Base-by-base conservation (phyloP, 257 asterid species). In the Hygrophila difformis region DNA sequence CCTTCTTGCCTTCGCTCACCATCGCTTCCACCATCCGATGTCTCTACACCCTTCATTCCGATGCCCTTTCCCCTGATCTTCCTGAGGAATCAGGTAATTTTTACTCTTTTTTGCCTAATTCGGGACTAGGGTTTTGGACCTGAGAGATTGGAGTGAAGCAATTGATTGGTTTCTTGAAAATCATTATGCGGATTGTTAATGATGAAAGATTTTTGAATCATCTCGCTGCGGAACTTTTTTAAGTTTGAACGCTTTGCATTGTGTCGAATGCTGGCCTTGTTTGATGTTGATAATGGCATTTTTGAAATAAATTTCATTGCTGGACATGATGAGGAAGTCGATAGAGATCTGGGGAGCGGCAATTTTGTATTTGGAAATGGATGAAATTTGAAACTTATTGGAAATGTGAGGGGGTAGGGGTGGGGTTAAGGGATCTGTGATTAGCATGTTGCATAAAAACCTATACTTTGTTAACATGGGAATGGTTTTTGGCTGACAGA, bases 1-100 rank as follows among this genome's bases (percentile, higher is more conserved):
- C 81, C 14, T 85, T 68, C 61, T 58, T 75, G 66, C 76, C 83
- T 48, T 37, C 74, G 8, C 16, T 59, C 29, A 75, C 66, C 58
- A 56, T 89, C 64, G 73, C 64, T 67, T 81, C 97, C 69, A 79
- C 94, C 33, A 18, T 89, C 59, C 73, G 85, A 36, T 85, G 96
- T 77, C 49, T 81, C 62, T 84, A 74, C 72, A 44, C 81, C 22
- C 66, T 57, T 49, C 51, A 71, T 47, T 66, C 87, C 49, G 63
- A 65, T 51, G 75, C 82, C 19, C 46, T 58, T 39, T 71, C 85
- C 12, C 83, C 87, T 7, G 56, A 81, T 64, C 23, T 77, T 15
- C 9, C 67, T 18, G 71, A 59, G 47, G 97, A 89, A 72, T 69
- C 83, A 68, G 96, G 97, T 82, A 64, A 18, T 3, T 15, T 10